These are phyloP conservation scores for Rutstroemia sp. DNA, from an alignment of 2,329 filamentous ascomycete species.

Conservation along the genomic window DNA sequence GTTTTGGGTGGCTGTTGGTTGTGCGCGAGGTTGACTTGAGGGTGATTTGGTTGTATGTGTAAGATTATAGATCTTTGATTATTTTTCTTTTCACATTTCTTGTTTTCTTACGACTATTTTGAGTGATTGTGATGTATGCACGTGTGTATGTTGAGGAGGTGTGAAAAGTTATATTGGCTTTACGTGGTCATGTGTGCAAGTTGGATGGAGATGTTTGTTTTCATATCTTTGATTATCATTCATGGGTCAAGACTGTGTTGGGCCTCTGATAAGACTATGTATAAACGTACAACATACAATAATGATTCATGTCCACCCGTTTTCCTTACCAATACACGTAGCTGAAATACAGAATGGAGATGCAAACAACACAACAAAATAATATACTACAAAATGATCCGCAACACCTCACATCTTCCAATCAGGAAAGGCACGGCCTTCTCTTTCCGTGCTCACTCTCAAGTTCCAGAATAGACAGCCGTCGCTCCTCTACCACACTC, in stretches of 20 bases:
- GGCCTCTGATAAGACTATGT: neutral
- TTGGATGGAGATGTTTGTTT: too few relatives aligned
- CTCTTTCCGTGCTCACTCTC: conserved; percentile 2
- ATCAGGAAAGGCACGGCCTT: neutral
- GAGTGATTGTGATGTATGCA: neutral
- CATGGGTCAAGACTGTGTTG: neutral
- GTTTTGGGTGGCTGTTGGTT: neutral
- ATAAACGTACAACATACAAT: neutral
- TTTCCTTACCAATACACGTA: neutral
- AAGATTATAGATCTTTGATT: conserved; percentile 11
- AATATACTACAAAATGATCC: neutral
- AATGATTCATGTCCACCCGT: neutral
- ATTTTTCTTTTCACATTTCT: neutral
- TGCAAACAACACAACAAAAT: neutral
- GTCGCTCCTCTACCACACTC: conserved; percentile 80
- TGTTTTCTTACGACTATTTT: neutral
- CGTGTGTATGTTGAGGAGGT: neutral
- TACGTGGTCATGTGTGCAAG: too few relatives aligned
- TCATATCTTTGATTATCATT: too few relatives aligned
- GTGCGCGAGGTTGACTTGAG: too few relatives aligned
- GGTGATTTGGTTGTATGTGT: neutral
- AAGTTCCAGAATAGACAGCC: conserved; percentile 65
- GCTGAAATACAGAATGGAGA: neutral
- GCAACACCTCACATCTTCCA: neutral
- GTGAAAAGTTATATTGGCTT: too few relatives aligned